Base-by-base conservation (phyloP, 2,329 filamentous ascomycete genomes). In the Zymoseptoria passerinii region DNA sequence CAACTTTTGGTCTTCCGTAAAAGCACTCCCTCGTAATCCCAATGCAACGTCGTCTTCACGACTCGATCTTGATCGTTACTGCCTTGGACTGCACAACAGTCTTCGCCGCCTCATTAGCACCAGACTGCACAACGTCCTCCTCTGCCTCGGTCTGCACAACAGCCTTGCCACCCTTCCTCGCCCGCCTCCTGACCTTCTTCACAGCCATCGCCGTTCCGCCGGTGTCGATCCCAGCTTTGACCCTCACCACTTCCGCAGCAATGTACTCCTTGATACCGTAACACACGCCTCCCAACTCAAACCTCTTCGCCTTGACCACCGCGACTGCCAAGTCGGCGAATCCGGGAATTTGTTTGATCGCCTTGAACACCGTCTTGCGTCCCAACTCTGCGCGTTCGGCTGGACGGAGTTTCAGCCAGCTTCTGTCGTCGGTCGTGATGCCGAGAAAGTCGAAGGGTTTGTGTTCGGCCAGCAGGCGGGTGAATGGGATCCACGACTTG, bases 331-430 rank as follows among this genome's bases (percentile, higher is more conserved):
- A 29, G 19, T 57, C 28, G 20, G 6, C 9, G 55, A 48, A 53
- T 2, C 55, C 55, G 3, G 55, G 55, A 48, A 57, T 18, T 8
- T 57, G 55, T 40, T 48, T 40, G 13, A 53, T 28, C 35, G 52
- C 29, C 6, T 8, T 57, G 35, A 57, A 57, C 5, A 20, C 20
- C 10, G 18, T 57, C 20, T 20, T 40, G 18, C 49, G 8, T 44
- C 35, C 35, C 35, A 44, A 3, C 10, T 44, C 35, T 13, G 35
- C 35, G 10, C 35, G 35, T 6, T 44, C 35, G 4, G 35, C 35
- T 2, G 35, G 35, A n/a, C 35, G 35, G 2, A 44, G 35, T 44
- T 44, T 44, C 13, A 44, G 35, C 35, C 35, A 44, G 35, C 35
- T 44, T 44, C 7, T 44, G n/a, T 44, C 35, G n/a, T 44, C 13